Percentiles rank a stretch among this genome's conserved stretches.
Conservation (phyloP, 1,284 basidiomycete species). For the Leccinum subspadiceum region DNA sequence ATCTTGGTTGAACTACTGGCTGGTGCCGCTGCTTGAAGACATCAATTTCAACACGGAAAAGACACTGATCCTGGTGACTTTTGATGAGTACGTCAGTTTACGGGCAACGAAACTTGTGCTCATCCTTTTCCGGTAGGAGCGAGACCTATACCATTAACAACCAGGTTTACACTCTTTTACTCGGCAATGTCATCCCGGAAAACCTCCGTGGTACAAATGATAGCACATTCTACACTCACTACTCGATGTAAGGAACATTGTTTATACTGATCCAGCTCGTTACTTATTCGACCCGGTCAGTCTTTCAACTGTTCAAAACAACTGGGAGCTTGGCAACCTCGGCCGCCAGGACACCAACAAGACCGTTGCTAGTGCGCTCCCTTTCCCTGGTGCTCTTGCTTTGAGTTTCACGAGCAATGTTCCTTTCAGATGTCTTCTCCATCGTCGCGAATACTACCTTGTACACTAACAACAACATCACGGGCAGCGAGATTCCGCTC, state of each 20-base stretch:
- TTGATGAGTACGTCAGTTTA: constrained; percentile 36
- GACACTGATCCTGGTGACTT: constrained; percentile 58
- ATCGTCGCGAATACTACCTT: constrained; percentile 42
- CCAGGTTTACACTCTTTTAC: constrained; percentile 45
- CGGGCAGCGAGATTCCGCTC: constrained; percentile 26
- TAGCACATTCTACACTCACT: constrained; percentile 63
- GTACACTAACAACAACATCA: constrained; percentile 36
- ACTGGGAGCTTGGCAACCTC: constrained; percentile 63
- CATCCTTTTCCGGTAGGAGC: constrained; percentile 38
- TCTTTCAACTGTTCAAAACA: constrained; percentile 60
- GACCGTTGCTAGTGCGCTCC: constrained; percentile 29
- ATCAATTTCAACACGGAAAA: constrained; percentile 47
- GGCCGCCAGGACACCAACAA: constrained; percentile 57
- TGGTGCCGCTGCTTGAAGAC: constrained; percentile 50
- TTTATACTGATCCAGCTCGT: background rate
- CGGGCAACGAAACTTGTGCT: background rate
- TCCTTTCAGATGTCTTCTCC: constrained; percentile 44
- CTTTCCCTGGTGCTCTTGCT: background rate
- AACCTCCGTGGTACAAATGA: constrained; percentile 47
- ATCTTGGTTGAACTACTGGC: constrained; percentile 53
- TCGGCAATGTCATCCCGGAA: constrained; percentile 52
- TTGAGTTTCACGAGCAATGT: background rate
- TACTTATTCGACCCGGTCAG: constrained; percentile 17
- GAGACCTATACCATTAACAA: constrained; percentile 50
- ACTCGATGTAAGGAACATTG: constrained; percentile 41